Evolutionary conservation across 495 filamentous ascomycete genomes (phyloP).

Genomic region (Chaetomium cochliodes): DNA sequence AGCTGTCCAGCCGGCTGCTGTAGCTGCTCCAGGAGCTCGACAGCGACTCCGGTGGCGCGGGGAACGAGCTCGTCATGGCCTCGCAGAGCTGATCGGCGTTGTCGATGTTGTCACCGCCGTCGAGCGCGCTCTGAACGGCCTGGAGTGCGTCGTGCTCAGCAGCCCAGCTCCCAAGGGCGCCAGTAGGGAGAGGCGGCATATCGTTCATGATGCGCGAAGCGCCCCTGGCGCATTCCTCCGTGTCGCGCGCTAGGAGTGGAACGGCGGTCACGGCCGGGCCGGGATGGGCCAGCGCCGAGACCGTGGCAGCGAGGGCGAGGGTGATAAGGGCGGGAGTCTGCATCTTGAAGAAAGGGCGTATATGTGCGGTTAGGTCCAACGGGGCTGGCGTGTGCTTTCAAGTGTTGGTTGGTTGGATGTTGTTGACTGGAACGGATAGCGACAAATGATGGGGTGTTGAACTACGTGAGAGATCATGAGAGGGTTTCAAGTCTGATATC

Average conservation of each 20-base stretch:
- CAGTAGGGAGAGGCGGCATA: background rate
- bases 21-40: constrained; percentile 6
- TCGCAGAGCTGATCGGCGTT: background rate
- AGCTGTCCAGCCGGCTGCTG: background rate
- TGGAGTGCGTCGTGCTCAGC: background rate
- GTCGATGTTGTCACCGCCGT: background rate
- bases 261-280: background rate
- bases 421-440: background rate
- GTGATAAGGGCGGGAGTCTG: background rate
- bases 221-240: background rate
- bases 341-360: background rate
- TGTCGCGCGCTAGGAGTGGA: background rate
- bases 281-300: background rate
- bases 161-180: background rate
- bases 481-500: too few species aligned
- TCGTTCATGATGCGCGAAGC: background rate
- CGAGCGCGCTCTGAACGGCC: background rate
- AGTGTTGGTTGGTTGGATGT: background rate
- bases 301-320: background rate
- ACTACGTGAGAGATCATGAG: too few species aligned
- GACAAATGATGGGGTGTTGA: too few species aligned
- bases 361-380: background rate
- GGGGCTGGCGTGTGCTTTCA: background rate
- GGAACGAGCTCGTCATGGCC: background rate
- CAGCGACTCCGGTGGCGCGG: background rate